Percentiles rank a stretch among this genome's conserved stretches.
Evolutionary conservation across 164 flowering plant genomes (phyloP).

Genomic region (Magnolia kwangsiensis): DNA sequence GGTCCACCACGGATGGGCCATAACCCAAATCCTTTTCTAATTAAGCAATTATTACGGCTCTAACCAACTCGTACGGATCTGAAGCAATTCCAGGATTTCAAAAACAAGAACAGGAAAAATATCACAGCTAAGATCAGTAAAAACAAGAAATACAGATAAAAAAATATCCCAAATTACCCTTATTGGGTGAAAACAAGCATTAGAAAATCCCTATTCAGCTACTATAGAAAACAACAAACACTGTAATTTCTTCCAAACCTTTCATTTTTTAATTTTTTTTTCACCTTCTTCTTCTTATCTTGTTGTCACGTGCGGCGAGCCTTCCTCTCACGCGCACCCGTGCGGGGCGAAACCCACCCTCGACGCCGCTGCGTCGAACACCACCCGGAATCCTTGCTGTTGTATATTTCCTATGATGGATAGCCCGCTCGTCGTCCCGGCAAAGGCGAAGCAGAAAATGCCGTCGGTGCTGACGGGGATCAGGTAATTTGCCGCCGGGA

Average conservation of each 20-base stretch:
- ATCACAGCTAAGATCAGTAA: too few relatives aligned
- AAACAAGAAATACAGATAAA: too few relatives aligned
- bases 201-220: not conserved
- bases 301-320: not conserved
- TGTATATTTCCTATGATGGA: constrained; percentile 95
- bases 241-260: not conserved
- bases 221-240: not conserved
- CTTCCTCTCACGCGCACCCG: constrained; percentile 48
- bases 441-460: constrained; percentile 87
- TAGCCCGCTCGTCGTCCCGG: constrained; percentile 69
- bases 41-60: too few relatives aligned
- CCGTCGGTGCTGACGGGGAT: constrained; percentile 77
- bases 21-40: too few relatives aligned
- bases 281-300: too few relatives aligned
- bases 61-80: too few relatives aligned
- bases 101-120: too few relatives aligned
- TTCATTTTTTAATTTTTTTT: not conserved
- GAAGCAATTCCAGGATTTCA: too few relatives aligned
- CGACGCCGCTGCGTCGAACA: constrained; percentile 56
- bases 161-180: not conserved
- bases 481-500: constrained; percentile 85
- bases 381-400: constrained; percentile 91
- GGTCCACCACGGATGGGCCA: too few relatives aligned
- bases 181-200: not conserved
- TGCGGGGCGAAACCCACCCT: constrained; percentile 79